Evolutionary conservation across 2,329 filamentous ascomycete species (phyloP), one percentile per base, ranked within the genome.

Genomic region (Berkeleyomyces rouxiae): DNA sequence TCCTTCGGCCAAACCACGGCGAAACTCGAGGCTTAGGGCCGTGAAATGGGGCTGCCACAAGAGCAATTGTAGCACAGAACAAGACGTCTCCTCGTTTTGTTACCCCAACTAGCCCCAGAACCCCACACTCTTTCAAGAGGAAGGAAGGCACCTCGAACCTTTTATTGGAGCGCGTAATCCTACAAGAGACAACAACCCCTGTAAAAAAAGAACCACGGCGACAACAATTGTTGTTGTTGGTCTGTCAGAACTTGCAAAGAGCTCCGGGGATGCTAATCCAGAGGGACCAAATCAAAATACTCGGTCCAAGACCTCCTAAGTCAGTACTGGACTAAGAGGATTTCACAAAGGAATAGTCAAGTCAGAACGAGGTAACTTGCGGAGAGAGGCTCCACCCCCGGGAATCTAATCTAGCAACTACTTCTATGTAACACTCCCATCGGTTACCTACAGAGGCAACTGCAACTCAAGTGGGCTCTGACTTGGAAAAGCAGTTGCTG

Each of bases 1-100:
- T 55, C 51, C 51, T 55, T 55, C 51, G 51, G 51, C 51, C 51
- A 55, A 55, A 55, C 39, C 51, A 55, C 51, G 51, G 51, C 51
- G 51, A 31, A 55, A 55, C 33, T 55, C 51, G 51, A 49, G 39
- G 51, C 39, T 36, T 36, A 55, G 51, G 51, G 51, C 51, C 51
- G 9, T 6, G n/a, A 16, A 16, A 55, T n/a, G 51, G 31, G 31
- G 49, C 13, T 36, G 49, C 31, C 31, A 53, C 51, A 31, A 39
- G 33, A 55, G 31, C 7, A 55, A 13, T 9, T n/a, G 51, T 55
- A 55, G 51, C 33, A 55, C 51, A 55, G 51, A 39, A 37, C 33
- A 55, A 55, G 51, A 13, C 51, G n/a, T 13, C 16, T 46, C 43
- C 16, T n/a, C 43, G 13, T 36, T 55, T 53, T 55, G 51, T 55